Percentiles rank a stretch among this genome's conserved stretches.
These are phyloP conservation scores for Sarocladiaceae sp. DNA, from an alignment of 2,329 filamentous ascomycete genomes.

Conservation along the genomic window DNA sequence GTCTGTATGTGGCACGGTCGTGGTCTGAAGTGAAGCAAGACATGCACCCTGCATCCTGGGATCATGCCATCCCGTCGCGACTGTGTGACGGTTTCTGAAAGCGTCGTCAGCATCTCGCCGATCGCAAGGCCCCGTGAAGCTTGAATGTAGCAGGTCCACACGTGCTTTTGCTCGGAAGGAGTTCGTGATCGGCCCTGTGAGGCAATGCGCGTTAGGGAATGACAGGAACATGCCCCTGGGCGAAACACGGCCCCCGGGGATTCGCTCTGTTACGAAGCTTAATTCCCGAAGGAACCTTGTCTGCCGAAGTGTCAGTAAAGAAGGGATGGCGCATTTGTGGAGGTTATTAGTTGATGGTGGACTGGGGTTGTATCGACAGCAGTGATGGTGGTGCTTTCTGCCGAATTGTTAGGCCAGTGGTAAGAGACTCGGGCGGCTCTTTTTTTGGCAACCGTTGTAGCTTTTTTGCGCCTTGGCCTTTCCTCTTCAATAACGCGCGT, in stretches of 20 bases:
- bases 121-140: not conserved
- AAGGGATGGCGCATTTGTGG: no score
- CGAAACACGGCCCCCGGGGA: not conserved
- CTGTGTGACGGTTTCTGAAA: not conserved
- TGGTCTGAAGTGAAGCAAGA: not conserved
- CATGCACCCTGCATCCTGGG: not conserved
- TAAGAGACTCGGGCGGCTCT: no score
- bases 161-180: no score
- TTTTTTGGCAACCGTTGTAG: conserved; percentile 1
- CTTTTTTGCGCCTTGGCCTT: conserved; percentile 2
- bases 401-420: no score
- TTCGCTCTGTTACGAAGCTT: not conserved
- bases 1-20: no score
- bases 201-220: not conserved
- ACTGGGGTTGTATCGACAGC: no score
- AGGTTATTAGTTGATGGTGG: no score
- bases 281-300: not conserved
- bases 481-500: not conserved
- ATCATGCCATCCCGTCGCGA: not conserved
- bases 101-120: conserved; percentile 1
- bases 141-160: not conserved
- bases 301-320: not conserved
- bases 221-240: not conserved
- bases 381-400: no score
- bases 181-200: not conserved